Percentiles rank a stretch among this genome's conserved stretches.
Evolutionary conservation across 257 asterid species (phyloP).

Genomic region (Solanum virginianum): DNA sequence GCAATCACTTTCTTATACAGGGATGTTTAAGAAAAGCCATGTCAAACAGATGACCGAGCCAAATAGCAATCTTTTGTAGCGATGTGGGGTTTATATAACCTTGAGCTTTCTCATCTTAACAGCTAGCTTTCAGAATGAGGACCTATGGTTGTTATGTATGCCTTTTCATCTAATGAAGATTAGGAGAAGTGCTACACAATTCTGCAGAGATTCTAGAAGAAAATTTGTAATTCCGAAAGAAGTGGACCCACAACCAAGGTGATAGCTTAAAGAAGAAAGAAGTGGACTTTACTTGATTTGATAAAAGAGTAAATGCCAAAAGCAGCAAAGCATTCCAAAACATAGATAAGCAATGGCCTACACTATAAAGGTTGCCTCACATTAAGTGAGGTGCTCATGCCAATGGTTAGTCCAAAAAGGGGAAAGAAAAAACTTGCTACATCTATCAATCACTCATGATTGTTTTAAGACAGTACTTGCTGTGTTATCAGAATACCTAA

Average conservation of each 20-base stretch:
- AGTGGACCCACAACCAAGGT: too few relatives aligned
- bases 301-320: not conserved
- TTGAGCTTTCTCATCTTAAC: not conserved
- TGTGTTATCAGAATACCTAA: conserved; percentile 18
- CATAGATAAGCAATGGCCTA: not conserved
- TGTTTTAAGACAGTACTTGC: conserved; percentile 4
- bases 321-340: not conserved
- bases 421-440: not conserved
- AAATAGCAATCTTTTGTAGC: not conserved
- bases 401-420: not conserved
- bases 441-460: not conserved
- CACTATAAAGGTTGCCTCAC: not conserved
- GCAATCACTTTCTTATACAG: not conserved
- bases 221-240: too few relatives aligned
- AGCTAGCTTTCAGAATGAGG: not conserved
- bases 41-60: not conserved
- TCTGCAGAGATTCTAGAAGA: too few relatives aligned
- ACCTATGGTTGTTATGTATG: not conserved
- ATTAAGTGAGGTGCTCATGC: not conserved
- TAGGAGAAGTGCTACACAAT: not conserved
- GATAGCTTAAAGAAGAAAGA: not conserved
- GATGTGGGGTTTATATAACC: not conserved
- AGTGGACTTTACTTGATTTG: not conserved
- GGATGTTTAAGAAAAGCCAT: not conserved
- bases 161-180: not conserved